Evolutionary conservation across 371 early-diverging fungal genomes (phyloP), one percentile per base, ranked within the genome.

Genomic region (Mortierella sp.): DNA sequence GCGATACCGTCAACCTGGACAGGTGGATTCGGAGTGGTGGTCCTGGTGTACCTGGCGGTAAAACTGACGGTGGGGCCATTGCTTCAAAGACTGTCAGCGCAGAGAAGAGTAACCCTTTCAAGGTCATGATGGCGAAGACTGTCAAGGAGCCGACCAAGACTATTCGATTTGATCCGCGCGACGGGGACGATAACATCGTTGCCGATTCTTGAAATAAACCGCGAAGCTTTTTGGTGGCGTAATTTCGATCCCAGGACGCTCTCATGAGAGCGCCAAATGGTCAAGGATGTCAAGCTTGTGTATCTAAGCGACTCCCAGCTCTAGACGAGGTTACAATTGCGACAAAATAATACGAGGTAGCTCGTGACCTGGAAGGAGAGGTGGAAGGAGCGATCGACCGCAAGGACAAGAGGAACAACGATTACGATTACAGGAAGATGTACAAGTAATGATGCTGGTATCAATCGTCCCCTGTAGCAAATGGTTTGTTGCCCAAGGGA

Each of bases 1-100:
- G 60, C n/a, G 70, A 79, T 41, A 54, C 71, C 49, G 74, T 83
- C 35, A 83, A 58, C 43, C 68, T 83, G 12, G 71, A 78, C 35
- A 76, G 83, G 16, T 83, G 83, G 83, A 76, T 83, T 35, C 79
- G 71, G 3, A 29, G 27, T n/a, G 60, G 68, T 44, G 27, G 51
- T 18, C 27, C 56, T 21, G 63, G 16, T 3, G 48, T 32, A 24
- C 35, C 24, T 46, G 58, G 70, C 2, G 54, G 58, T 35, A 46
- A 29, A 43, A 56, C 18, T 35, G 43, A 12, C 38, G 41, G 73
- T 8, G 35, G 27, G 21, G 21, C 0, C 24, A 56, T 68, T n/a
- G 70, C 51, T 21, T 21, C 51, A 16, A 51, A 51, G 16, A 0
- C 51, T 51, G 18, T 51, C n/a, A 46, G 38, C 51, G 2, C 18